Base-by-base conservation (phyloP, 1,139 yeast genomes). In the Blastobotrys proliferans region DNA sequence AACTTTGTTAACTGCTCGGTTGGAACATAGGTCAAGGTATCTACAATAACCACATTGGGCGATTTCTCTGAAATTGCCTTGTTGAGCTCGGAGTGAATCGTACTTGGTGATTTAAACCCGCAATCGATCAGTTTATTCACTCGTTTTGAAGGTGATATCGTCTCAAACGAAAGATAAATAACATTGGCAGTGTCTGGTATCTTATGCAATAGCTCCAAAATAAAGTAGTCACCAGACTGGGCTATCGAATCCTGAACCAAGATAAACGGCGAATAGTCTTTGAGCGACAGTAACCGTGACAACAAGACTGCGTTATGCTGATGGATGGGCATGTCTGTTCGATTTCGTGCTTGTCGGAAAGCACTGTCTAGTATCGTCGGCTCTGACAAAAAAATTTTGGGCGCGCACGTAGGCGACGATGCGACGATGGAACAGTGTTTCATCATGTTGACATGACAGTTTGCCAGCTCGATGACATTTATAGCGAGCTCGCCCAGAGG, bases 221-320 rank as follows among this genome's bases (percentile, higher is more conserved):
- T 56, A 13, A 90, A 61, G 45, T 68, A 58, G 34, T 66, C 56
- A 0, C 88, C 75, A 0, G 92, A 76, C 60, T 90, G 97, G 0
- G 76, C 69, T 14, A 87, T 63, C 0, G 85, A 72, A 59, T 90
- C 97, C 10, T 77, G 62, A 2, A 83, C 68, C 4, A 90, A 68
- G 11, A 86, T 64, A 47, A 90, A 76, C 0, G 95, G 94, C 0
- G 94, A 74, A 16, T 66, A 67, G 55, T 90, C 97, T 51, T 81
- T 82, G 38, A 85, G 66, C 2, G 80, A 67, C 9, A 90, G 64
- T 6, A 86, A 65, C 47, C 97, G 66, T 39, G 62, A 54, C 36
- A 64, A 51, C 13, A 63, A 47, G 20, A 57, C 62, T 2, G 67
- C 52, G 38, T 61, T 55, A 27, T 60, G 62, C 43, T 60, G 62